These are phyloP conservation scores for Fomitopsis pinicola DNA, from an alignment of 1,284 basidiomycete genomes.

Conservation along the genomic window DNA sequence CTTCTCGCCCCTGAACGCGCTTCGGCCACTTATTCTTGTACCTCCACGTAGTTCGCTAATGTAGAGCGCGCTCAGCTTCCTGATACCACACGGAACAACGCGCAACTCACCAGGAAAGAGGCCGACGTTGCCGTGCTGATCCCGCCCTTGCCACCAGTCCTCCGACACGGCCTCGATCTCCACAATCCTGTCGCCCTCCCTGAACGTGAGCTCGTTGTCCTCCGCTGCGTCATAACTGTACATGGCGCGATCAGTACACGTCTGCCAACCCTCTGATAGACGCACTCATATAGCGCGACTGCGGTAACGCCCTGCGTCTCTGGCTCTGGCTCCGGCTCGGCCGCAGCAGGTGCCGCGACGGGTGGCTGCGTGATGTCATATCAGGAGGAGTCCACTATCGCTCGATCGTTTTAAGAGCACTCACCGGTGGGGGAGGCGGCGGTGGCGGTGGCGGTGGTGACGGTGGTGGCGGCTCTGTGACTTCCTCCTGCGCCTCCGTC, in stretches of 20 bases:
- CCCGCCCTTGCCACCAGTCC: conserved; percentile 88
- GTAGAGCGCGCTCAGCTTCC: neutral
- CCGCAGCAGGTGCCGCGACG: conserved; percentile 35
- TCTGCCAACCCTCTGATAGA: conserved; percentile 7
- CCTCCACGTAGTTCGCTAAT: conserved; percentile 4
- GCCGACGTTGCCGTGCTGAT: conserved; percentile 58
- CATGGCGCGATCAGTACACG: neutral
- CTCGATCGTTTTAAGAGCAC: neutral
- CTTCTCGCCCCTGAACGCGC: neutral
- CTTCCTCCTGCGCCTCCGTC: conserved; percentile 38
- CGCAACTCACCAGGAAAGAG: conserved; percentile 76
- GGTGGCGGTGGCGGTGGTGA: conserved; percentile 26
- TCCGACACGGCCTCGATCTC: conserved; percentile 72
- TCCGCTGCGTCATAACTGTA: conserved; percentile 80
- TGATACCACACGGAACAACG: neutral
- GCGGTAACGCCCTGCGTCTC: conserved; percentile 51
- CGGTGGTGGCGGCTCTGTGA: conserved; percentile 36
- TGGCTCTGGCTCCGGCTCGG: conserved; percentile 22
- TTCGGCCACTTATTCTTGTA: neutral
- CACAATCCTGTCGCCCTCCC: conserved; percentile 74
- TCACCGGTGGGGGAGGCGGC: conserved; percentile 7
- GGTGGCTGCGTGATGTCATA: conserved; percentile 21
- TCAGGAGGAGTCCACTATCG: neutral
- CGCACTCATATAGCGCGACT: conserved; percentile 76
- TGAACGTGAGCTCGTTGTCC: conserved; percentile 86